A percentile compares a stretch with the other conserved stretches of the same genome.
These are phyloP conservation scores for Metarhizium album DNA, from an alignment of 2,329 filamentous ascomycete genomes.

Conservation along the genomic window DNA sequence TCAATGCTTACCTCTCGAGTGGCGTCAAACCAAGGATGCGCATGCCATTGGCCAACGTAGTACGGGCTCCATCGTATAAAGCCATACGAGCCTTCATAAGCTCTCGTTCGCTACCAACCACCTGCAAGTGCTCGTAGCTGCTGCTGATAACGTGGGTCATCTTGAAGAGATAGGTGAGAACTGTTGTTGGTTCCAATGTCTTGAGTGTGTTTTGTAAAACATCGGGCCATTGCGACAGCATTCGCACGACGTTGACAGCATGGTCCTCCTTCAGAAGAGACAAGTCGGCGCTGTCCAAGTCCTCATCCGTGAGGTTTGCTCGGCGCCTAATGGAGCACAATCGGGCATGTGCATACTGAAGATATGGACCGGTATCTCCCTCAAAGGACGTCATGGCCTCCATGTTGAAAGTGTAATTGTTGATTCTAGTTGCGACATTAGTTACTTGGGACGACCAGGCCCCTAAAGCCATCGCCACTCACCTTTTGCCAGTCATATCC, in stretches of 20 bases:
- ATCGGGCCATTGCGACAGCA: constrained; percentile 77
- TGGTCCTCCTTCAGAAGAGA: constrained; percentile 60
- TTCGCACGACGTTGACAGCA: constrained; percentile 61
- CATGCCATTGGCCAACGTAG: constrained; percentile 77
- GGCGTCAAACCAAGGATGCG: constrained; percentile 65
- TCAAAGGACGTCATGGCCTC: constrained; percentile 76
- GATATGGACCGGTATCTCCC: constrained; percentile 74
- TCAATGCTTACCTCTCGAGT: constrained; percentile 42
- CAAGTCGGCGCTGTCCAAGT: constrained; percentile 54
- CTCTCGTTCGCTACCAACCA: constrained; percentile 67
- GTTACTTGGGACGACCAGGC: constrained; percentile 5
- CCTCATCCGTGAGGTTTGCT: constrained; percentile 40
- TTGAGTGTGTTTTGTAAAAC: constrained; percentile 74
- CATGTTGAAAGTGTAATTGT: constrained; percentile 66
- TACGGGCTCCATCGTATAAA: constrained; percentile 64
- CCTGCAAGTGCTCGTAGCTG: constrained; percentile 72
- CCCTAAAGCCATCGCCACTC: constrained; percentile 16
- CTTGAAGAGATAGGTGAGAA: constrained; percentile 61
- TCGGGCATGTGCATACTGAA: constrained; percentile 73
- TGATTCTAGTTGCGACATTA: constrained; percentile 32
- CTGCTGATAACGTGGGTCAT: constrained; percentile 73
- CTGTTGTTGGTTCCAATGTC: constrained; percentile 62
- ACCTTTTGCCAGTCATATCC: constrained; percentile 93
- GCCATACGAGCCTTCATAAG: constrained; percentile 40
- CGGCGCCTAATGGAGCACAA: constrained; percentile 53